Percentiles rank a stretch among this genome's conserved stretches.
phyloP scores from a whole-genome alignment of 2,329 filamentous ascomycete genomes.

The Paracorniculantispora psalliotae region DNA sequence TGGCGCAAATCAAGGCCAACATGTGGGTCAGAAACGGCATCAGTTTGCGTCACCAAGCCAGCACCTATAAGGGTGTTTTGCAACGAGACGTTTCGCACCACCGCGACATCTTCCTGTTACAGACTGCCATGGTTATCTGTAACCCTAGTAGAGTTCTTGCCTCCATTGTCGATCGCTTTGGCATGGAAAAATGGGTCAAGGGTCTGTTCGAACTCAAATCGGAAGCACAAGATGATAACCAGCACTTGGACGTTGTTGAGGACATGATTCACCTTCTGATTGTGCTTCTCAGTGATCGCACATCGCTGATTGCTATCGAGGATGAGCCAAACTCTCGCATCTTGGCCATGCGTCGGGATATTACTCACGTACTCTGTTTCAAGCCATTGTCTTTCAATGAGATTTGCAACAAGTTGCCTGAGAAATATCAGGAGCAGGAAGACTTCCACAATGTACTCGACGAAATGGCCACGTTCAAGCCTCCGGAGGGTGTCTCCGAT shows the following conservation, averaged over 20 bases:
- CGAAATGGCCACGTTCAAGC: constrained; percentile 82
- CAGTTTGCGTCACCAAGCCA: constrained; percentile 90
- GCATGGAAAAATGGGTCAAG: constrained; percentile 80
- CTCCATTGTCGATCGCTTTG: constrained; percentile 87
- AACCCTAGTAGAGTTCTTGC: constrained; percentile 78
- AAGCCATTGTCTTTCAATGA: constrained; percentile 94
- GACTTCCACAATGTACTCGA: constrained; percentile 80
- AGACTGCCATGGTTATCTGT: constrained; percentile 84
- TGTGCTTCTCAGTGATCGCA: constrained; percentile 82
- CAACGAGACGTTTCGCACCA: constrained; percentile 92
- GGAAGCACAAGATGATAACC: constrained; percentile 74
- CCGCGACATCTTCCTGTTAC: constrained; percentile 87
- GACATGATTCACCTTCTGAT: constrained; percentile 94
- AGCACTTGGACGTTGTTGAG: constrained; percentile 89
- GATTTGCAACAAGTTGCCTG: constrained; percentile 76
- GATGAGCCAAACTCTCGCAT: constrained; percentile 61
- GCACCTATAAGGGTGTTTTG: constrained; percentile 83
- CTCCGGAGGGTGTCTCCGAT: constrained; percentile 87
- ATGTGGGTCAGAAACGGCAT: constrained; percentile 99
- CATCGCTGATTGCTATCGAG: constrained; percentile 65
- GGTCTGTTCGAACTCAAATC: constrained; percentile 71
- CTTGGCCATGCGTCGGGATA: constrained; percentile 76
- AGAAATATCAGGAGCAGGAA: constrained; percentile 84
- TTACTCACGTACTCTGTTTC: constrained; percentile 92
- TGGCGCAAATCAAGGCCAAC: constrained; percentile 95